Conservation (phyloP, 163 green algal genomes). For the Prototheca wickerhamii region DNA sequence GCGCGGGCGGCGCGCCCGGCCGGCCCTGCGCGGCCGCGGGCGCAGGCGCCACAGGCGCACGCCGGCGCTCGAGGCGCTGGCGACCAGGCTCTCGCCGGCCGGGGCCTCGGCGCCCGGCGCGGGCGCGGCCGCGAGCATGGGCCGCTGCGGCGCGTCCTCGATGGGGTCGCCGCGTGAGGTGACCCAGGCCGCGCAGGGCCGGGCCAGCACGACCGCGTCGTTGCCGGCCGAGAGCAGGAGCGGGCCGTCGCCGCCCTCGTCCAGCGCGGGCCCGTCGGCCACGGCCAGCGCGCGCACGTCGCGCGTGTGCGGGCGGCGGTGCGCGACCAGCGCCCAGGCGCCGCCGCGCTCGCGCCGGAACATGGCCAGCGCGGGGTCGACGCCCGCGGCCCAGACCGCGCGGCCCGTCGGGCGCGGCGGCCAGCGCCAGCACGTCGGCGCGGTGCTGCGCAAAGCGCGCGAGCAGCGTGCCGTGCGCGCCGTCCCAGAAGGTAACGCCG, state of each 20-base stretch:
- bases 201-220: conserved; percentile 78
- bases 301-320: conserved; percentile 76
- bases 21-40: too few species aligned
- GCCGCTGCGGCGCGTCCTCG: neutral
- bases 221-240: conserved; percentile 72
- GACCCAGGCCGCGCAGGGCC: conserved; percentile 50
- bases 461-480: conserved; percentile 68
- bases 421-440: conserved; percentile 78
- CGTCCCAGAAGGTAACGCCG: conserved; percentile 80
- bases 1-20: too few species aligned
- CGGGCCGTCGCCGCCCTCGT: conserved; percentile 13
- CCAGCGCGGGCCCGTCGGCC: conserved; percentile 5
- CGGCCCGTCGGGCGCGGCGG: conserved; percentile 49
- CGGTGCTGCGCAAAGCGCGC: conserved; percentile 52
- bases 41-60: neutral
- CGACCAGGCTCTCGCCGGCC: conserved; percentile 19
- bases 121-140: neutral
- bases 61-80: neutral
- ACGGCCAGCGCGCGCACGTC: conserved; percentile 73
- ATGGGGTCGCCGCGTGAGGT: conserved; percentile 5
- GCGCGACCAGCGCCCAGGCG: conserved; percentile 65
- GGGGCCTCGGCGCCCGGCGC: neutral
- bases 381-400: conserved; percentile 71
- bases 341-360: conserved; percentile 23
- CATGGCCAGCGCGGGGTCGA: conserved; percentile 60